Evolutionary conservation across 805 yeast genomes (phyloP).

Genomic region (Kluyveromyces starmeri): DNA sequence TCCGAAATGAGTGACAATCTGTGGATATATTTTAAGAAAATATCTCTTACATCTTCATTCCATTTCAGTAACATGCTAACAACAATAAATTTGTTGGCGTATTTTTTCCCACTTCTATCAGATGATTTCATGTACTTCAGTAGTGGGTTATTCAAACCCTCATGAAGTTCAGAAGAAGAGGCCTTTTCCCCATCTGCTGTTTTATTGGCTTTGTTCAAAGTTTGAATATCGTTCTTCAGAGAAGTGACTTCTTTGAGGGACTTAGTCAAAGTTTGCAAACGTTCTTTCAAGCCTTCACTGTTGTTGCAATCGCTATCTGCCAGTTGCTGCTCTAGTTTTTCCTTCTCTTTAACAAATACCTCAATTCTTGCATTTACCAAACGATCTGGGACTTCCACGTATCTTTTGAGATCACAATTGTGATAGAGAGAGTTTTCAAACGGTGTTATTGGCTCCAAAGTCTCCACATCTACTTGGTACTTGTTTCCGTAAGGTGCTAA

Average conservation of each 20-base stretch:
- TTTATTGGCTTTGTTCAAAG: slow-evolving; percentile 2
- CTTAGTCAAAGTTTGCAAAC: slow-evolving; percentile 8
- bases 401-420: slow-evolving; percentile 40
- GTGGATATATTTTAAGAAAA: slow-evolving; percentile 50
- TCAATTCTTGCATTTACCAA: slow-evolving; percentile 16
- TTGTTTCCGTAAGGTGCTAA: slow-evolving; percentile 45
- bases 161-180: background rate
- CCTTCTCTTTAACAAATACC: slow-evolving; percentile 33
- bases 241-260: slow-evolving; percentile 3
- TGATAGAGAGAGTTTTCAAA: slow-evolving; percentile 53
- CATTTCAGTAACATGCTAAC: slow-evolving; percentile 71
- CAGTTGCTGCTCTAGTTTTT: slow-evolving; percentile 35
- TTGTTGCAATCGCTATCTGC: slow-evolving; percentile 15
- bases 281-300: slow-evolving; percentile 6
- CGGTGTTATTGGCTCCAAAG: slow-evolving; percentile 31
- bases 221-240: slow-evolving; percentile 2
- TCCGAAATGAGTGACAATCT: slow-evolving; percentile 39
- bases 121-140: slow-evolving; percentile 2
- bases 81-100: slow-evolving; percentile 56
- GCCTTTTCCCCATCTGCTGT: slow-evolving; percentile 14
- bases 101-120: slow-evolving; percentile 8
- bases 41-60: slow-evolving; percentile 62
- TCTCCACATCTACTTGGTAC: slow-evolving; percentile 32
- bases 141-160: background rate
- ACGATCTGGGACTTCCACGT: slow-evolving; percentile 16